Conservation (phyloP, 2,329 filamentous ascomycete species). For the Fusarium mundagurra region DNA sequence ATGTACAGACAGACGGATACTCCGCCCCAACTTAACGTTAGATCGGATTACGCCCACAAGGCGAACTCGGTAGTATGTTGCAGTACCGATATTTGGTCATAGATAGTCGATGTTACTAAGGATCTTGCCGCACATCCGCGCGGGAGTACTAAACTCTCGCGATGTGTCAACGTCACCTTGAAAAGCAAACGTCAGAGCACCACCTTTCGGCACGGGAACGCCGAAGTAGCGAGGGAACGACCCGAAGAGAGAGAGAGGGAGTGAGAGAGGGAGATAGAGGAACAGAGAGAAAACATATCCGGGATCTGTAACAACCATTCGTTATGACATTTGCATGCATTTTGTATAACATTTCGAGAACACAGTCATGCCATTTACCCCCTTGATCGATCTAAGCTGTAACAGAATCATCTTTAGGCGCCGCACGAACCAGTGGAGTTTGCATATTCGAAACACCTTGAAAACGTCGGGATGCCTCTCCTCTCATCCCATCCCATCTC, state of each 20-base stretch:
- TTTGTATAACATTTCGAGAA: background rate
- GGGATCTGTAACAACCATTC: background rate
- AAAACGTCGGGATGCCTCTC: conserved; percentile 2
- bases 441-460: conserved; percentile 11
- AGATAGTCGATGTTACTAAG: background rate
- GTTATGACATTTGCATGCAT: background rate
- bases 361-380: background rate
- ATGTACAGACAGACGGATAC: background rate
- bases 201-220: conserved; percentile 26
- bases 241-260: background rate
- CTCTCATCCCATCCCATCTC: background rate
- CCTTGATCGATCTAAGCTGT: background rate
- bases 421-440: conserved; percentile 7
- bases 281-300: background rate
- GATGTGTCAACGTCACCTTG: conserved; percentile 31
- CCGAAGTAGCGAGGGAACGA: conserved; percentile 20
- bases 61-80: background rate
- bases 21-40: background rate
- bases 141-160: conserved; percentile 11
- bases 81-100: conserved; percentile 4
- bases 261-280: background rate
- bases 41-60: background rate
- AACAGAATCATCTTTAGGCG: background rate
- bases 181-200: conserved; percentile 30
- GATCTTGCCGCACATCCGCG: conserved; percentile 25